Evolutionary conservation across 805 yeast genomes (phyloP).

Genomic region (Torulaspora gathmanii): DNA sequence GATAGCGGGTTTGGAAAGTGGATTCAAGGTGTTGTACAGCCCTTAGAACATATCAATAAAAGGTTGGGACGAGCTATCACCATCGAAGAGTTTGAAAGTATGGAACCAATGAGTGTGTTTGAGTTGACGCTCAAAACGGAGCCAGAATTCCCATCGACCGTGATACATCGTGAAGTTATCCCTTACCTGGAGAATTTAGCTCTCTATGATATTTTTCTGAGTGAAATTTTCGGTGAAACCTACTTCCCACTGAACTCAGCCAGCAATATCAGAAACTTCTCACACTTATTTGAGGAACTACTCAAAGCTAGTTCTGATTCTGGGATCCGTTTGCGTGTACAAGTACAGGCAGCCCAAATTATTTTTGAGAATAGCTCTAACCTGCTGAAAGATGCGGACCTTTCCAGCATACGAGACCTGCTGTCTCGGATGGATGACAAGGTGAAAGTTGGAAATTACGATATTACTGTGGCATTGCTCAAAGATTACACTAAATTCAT

Average conservation of each 20-base stretch:
- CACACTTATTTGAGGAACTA: slow-evolving; percentile 7
- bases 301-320: not conserved
- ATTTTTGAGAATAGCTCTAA: slow-evolving; percentile 22
- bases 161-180: slow-evolving; percentile 18
- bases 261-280: slow-evolving; percentile 19
- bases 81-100: slow-evolving; percentile 25
- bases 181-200: slow-evolving; percentile 22
- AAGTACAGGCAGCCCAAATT: slow-evolving; percentile 14
- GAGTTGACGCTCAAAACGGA: slow-evolving; percentile 12
- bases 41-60: slow-evolving; percentile 28
- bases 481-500: slow-evolving; percentile 18
- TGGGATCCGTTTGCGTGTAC: not conserved
- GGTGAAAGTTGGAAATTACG: slow-evolving; percentile 4
- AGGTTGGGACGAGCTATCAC: slow-evolving; percentile 12
- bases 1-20: slow-evolving; percentile 19
- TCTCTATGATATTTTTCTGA: slow-evolving; percentile 15
- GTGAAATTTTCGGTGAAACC: slow-evolving; percentile 12
- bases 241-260: slow-evolving; percentile 18
- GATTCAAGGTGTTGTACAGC: slow-evolving; percentile 30
- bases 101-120: slow-evolving; percentile 15
- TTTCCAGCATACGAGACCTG: slow-evolving; percentile 8
- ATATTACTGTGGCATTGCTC: slow-evolving; percentile 12
- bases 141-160: slow-evolving; percentile 5
- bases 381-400: slow-evolving; percentile 7
- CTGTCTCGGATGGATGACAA: slow-evolving; percentile 14